Evolutionary conservation across 176 grass and related monocot genomes (phyloP).

Genomic region (Cymbopogon citratus): DNA sequence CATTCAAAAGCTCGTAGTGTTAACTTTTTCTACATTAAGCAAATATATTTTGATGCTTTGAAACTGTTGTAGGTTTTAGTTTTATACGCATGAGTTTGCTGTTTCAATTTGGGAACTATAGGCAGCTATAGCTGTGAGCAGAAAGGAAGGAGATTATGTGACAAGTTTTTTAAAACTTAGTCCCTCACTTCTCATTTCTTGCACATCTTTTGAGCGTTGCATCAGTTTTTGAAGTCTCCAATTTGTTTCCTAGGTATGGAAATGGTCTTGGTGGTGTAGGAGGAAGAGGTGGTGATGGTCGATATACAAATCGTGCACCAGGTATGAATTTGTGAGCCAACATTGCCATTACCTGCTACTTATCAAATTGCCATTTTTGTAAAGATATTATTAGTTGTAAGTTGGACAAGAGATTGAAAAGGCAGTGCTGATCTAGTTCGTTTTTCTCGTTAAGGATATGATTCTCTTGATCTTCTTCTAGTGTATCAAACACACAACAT

Average conservation of each 20-base stretch:
- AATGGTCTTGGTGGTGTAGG: conserved; percentile 48
- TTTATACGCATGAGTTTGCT: neutral
- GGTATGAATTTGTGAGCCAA: neutral
- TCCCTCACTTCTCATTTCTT: neutral
- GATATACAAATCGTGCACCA: conserved; percentile 47
- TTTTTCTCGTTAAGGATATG: neutral
- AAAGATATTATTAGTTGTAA: too few relatives aligned
- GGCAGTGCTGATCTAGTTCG: too few relatives aligned
- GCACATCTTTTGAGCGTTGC: neutral
- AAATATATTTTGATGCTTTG: neutral
- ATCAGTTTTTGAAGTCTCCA: neutral
- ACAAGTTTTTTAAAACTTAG: too few relatives aligned
- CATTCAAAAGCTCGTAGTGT: neutral
- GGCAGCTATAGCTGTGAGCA: neutral
- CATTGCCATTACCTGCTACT: neutral
- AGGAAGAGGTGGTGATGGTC: conserved; percentile 60
- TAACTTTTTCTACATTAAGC: neutral
- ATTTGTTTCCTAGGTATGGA: conserved; percentile 37
- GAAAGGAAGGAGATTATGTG: neutral
- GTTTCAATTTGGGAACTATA: neutral
- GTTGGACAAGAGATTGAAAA: too few relatives aligned
- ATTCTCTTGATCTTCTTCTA: neutral
- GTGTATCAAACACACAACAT: neutral
- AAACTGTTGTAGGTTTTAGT: neutral
- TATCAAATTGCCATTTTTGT: too few relatives aligned